Conservation (phyloP, 2,329 filamentous ascomycete species). For the Fusarium concolor region DNA sequence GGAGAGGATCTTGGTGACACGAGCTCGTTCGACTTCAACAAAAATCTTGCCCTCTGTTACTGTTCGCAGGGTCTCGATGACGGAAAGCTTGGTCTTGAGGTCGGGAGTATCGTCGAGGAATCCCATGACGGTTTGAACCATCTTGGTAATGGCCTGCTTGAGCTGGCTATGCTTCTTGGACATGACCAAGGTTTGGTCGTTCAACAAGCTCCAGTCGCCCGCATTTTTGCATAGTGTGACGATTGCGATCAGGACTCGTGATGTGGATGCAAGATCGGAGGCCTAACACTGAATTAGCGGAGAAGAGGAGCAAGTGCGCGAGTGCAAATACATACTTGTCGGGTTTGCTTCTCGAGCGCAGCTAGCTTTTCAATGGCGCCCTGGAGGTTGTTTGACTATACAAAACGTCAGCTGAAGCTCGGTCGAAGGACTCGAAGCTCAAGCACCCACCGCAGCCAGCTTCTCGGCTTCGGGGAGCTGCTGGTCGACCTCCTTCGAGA, state of each 20-base stretch:
- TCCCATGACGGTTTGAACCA: conserved; percentile 96
- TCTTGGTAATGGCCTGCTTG: conserved; percentile 98
- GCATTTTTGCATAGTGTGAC: conserved; percentile 95
- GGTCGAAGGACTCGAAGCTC: neutral
- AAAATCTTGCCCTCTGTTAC: conserved; percentile 99
- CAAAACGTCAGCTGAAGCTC: conserved; percentile 23
- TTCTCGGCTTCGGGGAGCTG: conserved; percentile 90
- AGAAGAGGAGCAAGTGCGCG: conserved; percentile 24
- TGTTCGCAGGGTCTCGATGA: conserved; percentile 94
- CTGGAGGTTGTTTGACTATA: conserved; percentile 76
- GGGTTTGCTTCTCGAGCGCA: conserved; percentile 92
- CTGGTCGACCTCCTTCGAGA: conserved; percentile 93
- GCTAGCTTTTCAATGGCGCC: conserved; percentile 94
- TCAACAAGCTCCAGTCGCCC: conserved; percentile 92
- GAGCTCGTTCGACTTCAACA: conserved; percentile 96
- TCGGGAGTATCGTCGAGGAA: conserved; percentile 90
- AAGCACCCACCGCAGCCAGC: conserved; percentile 80
- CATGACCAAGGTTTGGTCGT: conserved; percentile 93
- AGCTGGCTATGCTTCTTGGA: conserved; percentile 99
- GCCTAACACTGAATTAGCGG: conserved; percentile 66
- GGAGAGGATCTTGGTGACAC: conserved; percentile 93
- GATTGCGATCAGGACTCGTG: conserved; percentile 85
- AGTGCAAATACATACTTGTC: conserved; percentile 74
- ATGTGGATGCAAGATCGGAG: conserved; percentile 95
- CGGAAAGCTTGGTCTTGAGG: conserved; percentile 86